Conservation (phyloP, 768 basidiomycete genomes). For the Hericium erinaceus region DNA sequence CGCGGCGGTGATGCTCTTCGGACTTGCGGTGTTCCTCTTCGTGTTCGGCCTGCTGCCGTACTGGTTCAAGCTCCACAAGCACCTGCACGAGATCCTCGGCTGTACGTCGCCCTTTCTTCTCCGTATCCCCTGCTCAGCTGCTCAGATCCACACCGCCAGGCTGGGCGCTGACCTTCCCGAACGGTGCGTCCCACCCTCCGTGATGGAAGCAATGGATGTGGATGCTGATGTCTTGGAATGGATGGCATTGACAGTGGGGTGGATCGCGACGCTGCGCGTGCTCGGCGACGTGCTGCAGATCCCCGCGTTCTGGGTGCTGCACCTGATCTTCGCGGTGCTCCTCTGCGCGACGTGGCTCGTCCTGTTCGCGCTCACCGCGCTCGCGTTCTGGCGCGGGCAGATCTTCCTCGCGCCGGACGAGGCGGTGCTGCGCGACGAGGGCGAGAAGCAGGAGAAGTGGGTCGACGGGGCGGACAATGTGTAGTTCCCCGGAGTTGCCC, state of each 20-base stretch:
- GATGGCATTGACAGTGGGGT: conserved; percentile 23
- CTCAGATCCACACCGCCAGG: conserved; percentile 12
- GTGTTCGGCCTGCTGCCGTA: conserved; percentile 35
- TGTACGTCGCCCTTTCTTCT: conserved; percentile 21
- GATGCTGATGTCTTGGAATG: too few relatives aligned
- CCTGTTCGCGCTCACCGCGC: conserved; percentile 30
- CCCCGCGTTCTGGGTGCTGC: conserved; percentile 29
- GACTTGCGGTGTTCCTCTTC: conserved; percentile 39
- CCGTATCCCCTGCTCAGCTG: neutral
- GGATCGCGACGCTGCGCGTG: conserved; percentile 33
- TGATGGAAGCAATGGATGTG: too few relatives aligned
- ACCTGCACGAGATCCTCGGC: conserved; percentile 36
- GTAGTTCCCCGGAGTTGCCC: too few relatives aligned
- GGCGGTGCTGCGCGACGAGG: conserved; percentile 32
- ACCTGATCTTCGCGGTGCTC: conserved; percentile 30
- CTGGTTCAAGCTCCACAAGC: conserved; percentile 41
- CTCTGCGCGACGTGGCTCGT: conserved; percentile 33
- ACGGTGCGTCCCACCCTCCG: conserved; percentile 6
- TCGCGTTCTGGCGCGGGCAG: conserved; percentile 33
- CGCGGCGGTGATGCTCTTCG: conserved; percentile 31
- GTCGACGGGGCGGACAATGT: too few relatives aligned
- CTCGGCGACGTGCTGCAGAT: conserved; percentile 34
- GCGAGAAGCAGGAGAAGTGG: too few relatives aligned
- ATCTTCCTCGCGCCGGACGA: conserved; percentile 34
- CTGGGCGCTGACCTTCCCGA: conserved; percentile 41